Conservation (phyloP, 2,329 filamentous ascomycete species). For the Fusarium aywerte region DNA sequence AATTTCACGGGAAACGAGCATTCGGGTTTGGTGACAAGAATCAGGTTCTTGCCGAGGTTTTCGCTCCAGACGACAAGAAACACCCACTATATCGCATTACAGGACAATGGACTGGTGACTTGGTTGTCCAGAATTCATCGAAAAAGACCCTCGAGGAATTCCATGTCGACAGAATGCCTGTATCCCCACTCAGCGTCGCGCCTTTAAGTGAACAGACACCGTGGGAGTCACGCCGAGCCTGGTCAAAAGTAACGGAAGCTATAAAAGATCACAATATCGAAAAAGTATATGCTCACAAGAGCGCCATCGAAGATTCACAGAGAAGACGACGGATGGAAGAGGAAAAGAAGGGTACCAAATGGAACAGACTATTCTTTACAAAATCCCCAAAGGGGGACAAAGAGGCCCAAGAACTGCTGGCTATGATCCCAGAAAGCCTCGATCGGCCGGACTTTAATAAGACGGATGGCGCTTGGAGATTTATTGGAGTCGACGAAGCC, state of each 20-base stretch:
- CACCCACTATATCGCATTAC: slow-evolving; percentile 11
- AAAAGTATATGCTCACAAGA: slow-evolving; percentile 75
- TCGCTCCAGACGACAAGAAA: slow-evolving; percentile 2
- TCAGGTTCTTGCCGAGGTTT: slow-evolving; percentile 8
- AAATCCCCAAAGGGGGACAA: slow-evolving; percentile 2
- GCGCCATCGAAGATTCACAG: slow-evolving; percentile 83
- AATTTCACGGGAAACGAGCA: slow-evolving; percentile 8
- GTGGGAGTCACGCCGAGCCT: slow-evolving; percentile 82
- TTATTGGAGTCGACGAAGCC: slow-evolving; percentile 1
- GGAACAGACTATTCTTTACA: slow-evolving; percentile 32
- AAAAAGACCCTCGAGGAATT: slow-evolving; percentile 1
- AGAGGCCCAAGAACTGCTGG: neutral
- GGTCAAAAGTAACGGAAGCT: slow-evolving; percentile 78
- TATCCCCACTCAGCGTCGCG: neutral
- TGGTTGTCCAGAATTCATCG: slow-evolving; percentile 5
- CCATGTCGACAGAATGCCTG: slow-evolving; percentile 8
- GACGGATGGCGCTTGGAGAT: slow-evolving; percentile 8
- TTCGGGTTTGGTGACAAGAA: slow-evolving; percentile 22
- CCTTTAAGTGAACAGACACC: slow-evolving; percentile 76
- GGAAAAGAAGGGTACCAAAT: slow-evolving; percentile 56
- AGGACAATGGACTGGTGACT: neutral
- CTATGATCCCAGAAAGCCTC: neutral
- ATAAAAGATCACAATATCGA: slow-evolving; percentile 80
- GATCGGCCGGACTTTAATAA: neutral
- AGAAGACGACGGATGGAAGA: slow-evolving; percentile 77